Percentiles rank a stretch among this genome's conserved stretches.
Evolutionary conservation across 257 asterid species (phyloP).

Genomic region (Rubia yunnanensis): DNA sequence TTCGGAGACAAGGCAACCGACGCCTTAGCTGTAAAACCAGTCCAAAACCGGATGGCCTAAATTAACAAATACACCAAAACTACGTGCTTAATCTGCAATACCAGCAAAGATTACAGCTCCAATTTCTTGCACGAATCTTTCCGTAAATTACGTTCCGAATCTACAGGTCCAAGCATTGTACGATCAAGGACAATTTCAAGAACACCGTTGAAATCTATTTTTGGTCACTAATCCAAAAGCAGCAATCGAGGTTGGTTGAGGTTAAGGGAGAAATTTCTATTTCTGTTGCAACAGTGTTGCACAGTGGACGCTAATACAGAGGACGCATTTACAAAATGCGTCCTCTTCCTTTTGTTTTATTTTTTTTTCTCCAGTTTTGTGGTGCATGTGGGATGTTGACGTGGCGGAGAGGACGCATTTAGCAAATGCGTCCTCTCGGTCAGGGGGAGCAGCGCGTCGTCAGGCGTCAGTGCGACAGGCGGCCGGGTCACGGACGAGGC

Average conservation of each 20-base stretch:
- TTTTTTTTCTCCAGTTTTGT: too few species aligned
- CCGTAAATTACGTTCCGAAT: neutral
- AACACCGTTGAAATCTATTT: neutral
- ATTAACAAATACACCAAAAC: neutral
- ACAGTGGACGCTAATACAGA: too few species aligned
- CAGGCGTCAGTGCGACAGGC: too few species aligned
- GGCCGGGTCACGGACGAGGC: too few species aligned
- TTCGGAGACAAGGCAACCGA: constrained; percentile 3
- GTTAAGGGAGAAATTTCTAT: too few species aligned
- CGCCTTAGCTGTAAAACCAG: neutral
- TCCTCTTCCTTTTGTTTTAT: too few species aligned
- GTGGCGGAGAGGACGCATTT: too few species aligned
- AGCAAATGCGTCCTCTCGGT: too few species aligned
- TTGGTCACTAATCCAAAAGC: neutral
- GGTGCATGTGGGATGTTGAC: too few species aligned
- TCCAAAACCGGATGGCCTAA: neutral
- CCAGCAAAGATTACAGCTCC: neutral
- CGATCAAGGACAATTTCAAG: constrained; percentile 5
- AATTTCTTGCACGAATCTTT: neutral
- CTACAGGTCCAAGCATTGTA: neutral
- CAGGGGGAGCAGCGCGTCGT: too few species aligned
- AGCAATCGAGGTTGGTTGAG: neutral
- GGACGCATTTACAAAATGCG: too few species aligned
- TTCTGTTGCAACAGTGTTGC: too few species aligned
- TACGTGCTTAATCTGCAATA: constrained; percentile 7